Base-by-base conservation (phyloP, 306 rosid species). In the Abrus pulchellus region DNA sequence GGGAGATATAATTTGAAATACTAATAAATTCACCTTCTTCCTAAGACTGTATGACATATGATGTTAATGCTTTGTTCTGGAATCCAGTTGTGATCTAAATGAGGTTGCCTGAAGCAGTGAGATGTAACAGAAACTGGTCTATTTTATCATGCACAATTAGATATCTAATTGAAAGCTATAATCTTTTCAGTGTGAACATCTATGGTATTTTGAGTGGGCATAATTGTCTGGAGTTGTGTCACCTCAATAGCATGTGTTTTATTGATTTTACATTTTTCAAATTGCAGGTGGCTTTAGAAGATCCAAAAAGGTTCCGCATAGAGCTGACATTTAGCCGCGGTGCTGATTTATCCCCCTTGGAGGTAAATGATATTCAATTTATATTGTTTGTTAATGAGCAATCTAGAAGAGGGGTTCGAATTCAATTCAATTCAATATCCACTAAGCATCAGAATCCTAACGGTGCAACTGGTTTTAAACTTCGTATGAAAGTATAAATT, bases 311-410 rank as follows among this genome's bases (percentile, higher is more conserved):
- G 87, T 94, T 87, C 80, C 97, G 97, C 32, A 78, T 94, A 47
- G 99, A 94, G 82, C 72, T 94, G 89, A 89, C 99, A n/a, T 94
- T 94, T 68, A 94, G 99, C 87, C 94, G 97, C 20, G 99, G 99
- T 69, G 97, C 99, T 65, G 99, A 93, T 85, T 85, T 94, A 60
- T 94, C 97, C 45, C 99, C 99, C 32, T 71, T 94, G 84, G 93
- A 94, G 99, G 99, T 94, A 91, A 68, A 87, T 82, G 74, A 67
- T 68, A 7, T 64, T 40, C 27, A 72, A 60, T 72, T 72, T 70
- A 53, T 60, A 34, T 54, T 43, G 69, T 52, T 57, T 5, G 30
- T 40, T 49, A 3, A 49, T 9, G 52, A 80, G 63, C 27, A 45
- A 34, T 74, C 50, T 72, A 9, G 29, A 55, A 34, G 11, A 60